Base-by-base conservation (phyloP, 495 filamentous ascomycete species). In the Neurospora intermedia region DNA sequence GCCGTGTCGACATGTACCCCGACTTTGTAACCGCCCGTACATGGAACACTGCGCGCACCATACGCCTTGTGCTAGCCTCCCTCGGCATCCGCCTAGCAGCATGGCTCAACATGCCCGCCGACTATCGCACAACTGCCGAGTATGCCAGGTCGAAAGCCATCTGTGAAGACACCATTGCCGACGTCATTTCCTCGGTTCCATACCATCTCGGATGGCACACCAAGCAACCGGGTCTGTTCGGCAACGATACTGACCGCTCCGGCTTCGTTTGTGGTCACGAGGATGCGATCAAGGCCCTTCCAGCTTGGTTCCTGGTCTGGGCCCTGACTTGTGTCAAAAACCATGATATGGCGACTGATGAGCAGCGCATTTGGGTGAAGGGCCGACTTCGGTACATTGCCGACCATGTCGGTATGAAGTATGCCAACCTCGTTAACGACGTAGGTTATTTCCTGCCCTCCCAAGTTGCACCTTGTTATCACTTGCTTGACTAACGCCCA, bases 181-280 rank as follows among this genome's bases (percentile, higher is more conserved):
- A 87, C 69, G 79, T 88, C 43, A 80, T 87, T 43, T 82, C 87
- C 9, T 85, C 83, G 2, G 83, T 87, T 46, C 87, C 87, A 4
- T 88, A 84, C 73, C 83, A 85, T 73, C 79, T 88, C 0, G 85
- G 87, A 38, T 87, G 86, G 85, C 81, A 81, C 66, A 73, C 75
- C n/a, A 73, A 76, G 62, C 74, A 77, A 10, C 75, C 40, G 10
- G 75, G 80, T 43, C 20, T 75, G 10, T 62, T 80, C 20, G 66
- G 72, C 23, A 69, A 41, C 23, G 18, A 69, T 31, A 38, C 73
- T 8, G 74, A 74, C 18, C 70, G 76, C 13, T 79, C 75, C 3
- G 77, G 72, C 8, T 87, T 85, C 72, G 78, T 74, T 16, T 84
- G 81, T 72, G 83, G 84, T 9, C 75, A 80, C 9, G 82, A 83